phyloP scores from a whole-genome alignment of 129 eudicot genomes.

The sunflower (Helianthus annuus) region DNA sequence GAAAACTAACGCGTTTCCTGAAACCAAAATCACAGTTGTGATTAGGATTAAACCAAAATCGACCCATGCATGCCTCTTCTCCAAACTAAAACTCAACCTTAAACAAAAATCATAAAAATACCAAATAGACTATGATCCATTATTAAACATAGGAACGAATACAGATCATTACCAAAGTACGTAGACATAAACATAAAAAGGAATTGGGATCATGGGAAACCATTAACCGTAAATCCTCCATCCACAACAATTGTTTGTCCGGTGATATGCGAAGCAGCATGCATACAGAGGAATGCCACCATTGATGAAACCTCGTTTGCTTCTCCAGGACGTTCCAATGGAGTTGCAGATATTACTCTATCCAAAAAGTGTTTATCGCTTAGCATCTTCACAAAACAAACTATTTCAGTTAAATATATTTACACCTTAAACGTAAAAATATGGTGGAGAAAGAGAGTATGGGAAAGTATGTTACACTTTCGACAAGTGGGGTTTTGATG shows the following conservation, averaged over 20 bases:
- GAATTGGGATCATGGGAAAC: neutral
- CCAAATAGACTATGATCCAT: too few species aligned
- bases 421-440: neutral
- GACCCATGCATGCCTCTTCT: too few species aligned
- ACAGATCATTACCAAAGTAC: too few species aligned
- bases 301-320: constrained; percentile 13
- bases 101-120: too few species aligned
- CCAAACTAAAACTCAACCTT: too few species aligned
- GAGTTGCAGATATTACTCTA: neutral
- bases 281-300: constrained; percentile 10
- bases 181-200: too few species aligned
- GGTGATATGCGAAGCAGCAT: constrained; percentile 11
- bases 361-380: constrained; percentile 4
- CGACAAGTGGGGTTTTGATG: constrained; percentile 1
- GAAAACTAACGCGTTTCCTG: too few species aligned
- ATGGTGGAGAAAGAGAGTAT: neutral
- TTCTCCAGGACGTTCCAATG: constrained; percentile 9
- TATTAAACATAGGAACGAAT: too few species aligned
- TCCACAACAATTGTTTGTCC: constrained; percentile 8
- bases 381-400: constrained; percentile 7
- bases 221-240: constrained; percentile 8
- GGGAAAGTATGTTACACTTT: neutral
- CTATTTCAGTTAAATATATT: neutral
- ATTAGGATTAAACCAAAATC: too few species aligned
- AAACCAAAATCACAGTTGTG: too few species aligned